A percentile compares a stretch with the other conserved stretches of the same genome.
Evolutionary conservation across 106 monocot species (phyloP).

Genomic region (Alisma plantagoaquatica): DNA sequence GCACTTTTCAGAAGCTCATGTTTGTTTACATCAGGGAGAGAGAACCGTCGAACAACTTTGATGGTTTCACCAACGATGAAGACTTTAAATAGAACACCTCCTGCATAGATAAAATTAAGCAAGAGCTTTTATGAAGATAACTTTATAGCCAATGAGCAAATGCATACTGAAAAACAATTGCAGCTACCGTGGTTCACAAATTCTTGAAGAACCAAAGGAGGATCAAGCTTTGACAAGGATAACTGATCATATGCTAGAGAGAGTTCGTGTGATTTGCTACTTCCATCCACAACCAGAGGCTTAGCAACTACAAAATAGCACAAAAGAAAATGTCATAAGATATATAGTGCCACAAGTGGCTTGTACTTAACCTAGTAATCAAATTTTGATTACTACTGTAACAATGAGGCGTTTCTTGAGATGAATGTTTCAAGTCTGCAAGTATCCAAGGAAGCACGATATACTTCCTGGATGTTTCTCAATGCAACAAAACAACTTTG

Average conservation of each 20-base stretch:
- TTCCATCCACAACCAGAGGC: slow-evolving; percentile 70
- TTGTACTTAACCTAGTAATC: no score
- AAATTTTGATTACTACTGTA: no score
- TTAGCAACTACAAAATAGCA: slow-evolving; percentile 54
- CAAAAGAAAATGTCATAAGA: background rate
- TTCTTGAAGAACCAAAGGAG: slow-evolving; percentile 88
- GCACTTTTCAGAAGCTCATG: slow-evolving; percentile 36
- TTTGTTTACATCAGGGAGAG: slow-evolving; percentile 68
- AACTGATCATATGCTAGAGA: slow-evolving; percentile 72
- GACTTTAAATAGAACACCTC: slow-evolving; percentile 88
- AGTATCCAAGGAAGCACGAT: no score
- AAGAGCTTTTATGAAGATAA: background rate
- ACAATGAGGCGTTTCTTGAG: no score
- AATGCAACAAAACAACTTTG: no score
- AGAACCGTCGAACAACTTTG: slow-evolving; percentile 76
- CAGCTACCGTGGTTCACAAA: slow-evolving; percentile 92
- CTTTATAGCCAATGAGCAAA: background rate
- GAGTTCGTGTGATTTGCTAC: slow-evolving; percentile 74
- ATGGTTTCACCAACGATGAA: slow-evolving; percentile 82
- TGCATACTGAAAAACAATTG: background rate
- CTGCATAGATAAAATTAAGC: slow-evolving; percentile 14
- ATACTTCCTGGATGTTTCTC: no score
- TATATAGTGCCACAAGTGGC: no score
- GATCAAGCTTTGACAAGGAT: slow-evolving; percentile 74
- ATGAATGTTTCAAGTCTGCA: no score